Conservation (phyloP, 208 protist species). For the Blechomonas ayalai region DNA sequence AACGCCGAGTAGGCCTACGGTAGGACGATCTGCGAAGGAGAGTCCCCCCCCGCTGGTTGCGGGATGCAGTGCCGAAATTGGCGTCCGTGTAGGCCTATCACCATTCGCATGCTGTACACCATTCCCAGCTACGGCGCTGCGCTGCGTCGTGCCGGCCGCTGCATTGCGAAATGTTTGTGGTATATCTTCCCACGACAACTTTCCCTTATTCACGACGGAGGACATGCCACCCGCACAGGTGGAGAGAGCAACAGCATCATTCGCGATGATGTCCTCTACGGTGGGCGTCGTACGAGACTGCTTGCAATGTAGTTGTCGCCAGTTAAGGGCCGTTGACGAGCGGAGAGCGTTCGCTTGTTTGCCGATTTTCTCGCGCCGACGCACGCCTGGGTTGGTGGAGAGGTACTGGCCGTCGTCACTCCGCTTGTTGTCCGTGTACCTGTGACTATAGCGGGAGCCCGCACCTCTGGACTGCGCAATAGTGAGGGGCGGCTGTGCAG, state of each 20-base stretch:
- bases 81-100: no score
- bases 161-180: slow-evolving; percentile 23
- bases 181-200: slow-evolving; percentile 50
- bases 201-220: slow-evolving; percentile 33
- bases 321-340: slow-evolving; percentile 35
- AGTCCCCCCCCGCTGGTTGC: no score
- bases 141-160: slow-evolving; percentile 11
- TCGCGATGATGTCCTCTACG: slow-evolving; percentile 69
- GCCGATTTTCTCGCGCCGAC: slow-evolving; percentile 18
- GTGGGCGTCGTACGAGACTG: slow-evolving; percentile 29
- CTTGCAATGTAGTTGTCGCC: slow-evolving; percentile 34
- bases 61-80: no score
- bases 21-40: slow-evolving; percentile 4
- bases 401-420: no score
- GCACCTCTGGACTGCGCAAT: slow-evolving; percentile 16
- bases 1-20: background rate
- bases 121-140: background rate
- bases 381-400: slow-evolving; percentile 2
- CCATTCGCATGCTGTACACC: background rate
- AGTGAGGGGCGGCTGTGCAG: slow-evolving; percentile 11
- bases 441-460: background rate
- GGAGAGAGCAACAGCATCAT: slow-evolving; percentile 7
- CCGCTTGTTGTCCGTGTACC: no score
- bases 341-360: slow-evolving; percentile 33
- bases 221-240: slow-evolving; percentile 22